Conservation (phyloP, 257 asterid species). For the Misopates orontium region DNA sequence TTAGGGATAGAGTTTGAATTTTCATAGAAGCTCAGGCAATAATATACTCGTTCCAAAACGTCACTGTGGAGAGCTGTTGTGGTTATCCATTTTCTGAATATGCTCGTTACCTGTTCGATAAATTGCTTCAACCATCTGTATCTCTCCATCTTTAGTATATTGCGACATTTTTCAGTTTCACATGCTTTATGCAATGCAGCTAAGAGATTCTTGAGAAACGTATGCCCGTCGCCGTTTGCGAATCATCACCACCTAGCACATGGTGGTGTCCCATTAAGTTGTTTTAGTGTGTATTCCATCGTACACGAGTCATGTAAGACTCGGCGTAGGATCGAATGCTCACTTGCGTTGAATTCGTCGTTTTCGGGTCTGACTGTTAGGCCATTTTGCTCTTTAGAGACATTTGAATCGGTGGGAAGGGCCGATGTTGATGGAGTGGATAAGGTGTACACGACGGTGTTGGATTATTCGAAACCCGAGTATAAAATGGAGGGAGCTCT, state of each 20-base stretch:
- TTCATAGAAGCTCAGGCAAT: too few relatives aligned
- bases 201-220: conserved; percentile 29
- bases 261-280: conserved; percentile 15
- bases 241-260: conserved; percentile 11
- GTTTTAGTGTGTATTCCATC: conserved; percentile 11
- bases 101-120: conserved; percentile 46
- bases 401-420: conserved; percentile 31
- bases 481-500: conserved; percentile 80
- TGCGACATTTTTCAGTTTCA: conserved; percentile 28
- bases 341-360: conserved; percentile 15
- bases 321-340: not conserved
- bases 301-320: not conserved
- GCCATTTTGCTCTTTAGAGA: conserved; percentile 43
- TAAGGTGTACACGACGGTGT: conserved; percentile 53
- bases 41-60: too few relatives aligned
- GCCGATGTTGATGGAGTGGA: conserved; percentile 37
- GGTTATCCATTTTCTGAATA: too few relatives aligned
- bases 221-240: conserved; percentile 20
- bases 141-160: conserved; percentile 24
- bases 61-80: too few relatives aligned
- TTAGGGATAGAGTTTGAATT: too few relatives aligned
- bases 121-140: conserved; percentile 41
- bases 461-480: conserved; percentile 65
- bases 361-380: conserved; percentile 28
- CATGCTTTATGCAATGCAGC: conserved; percentile 19